phyloP scores from a whole-genome alignment of 768 basidiomycete species.

The Dacryopinax primogenitus region DNA sequence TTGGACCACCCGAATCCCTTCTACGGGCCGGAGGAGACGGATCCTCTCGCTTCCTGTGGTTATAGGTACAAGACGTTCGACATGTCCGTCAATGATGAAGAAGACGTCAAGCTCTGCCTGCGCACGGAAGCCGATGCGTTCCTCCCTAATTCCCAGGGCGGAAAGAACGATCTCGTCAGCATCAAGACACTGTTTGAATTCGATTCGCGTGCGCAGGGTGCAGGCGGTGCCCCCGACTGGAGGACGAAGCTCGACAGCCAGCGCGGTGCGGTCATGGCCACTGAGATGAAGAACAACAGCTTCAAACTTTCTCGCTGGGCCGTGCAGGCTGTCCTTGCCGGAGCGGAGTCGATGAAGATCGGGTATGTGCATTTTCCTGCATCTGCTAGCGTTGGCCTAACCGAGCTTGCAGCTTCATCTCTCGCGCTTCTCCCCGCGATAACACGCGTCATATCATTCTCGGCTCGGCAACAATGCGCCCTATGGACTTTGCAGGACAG shows the following conservation, averaged over 20 bases:
- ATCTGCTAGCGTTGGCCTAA: neutral
- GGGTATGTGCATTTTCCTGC: conserved; percentile 46
- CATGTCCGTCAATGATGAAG: conserved; percentile 77
- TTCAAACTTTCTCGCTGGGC: conserved; percentile 97
- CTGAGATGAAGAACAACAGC: conserved; percentile 99
- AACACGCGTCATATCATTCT: conserved; percentile 91
- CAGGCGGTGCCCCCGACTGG: conserved; percentile 98
- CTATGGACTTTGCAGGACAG: conserved; percentile 84
- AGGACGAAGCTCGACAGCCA: conserved; percentile 91
- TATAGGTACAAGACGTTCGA: conserved; percentile 96
- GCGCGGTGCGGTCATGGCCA: conserved; percentile 93
- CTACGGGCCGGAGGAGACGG: conserved; percentile 84
- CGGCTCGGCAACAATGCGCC: conserved; percentile 88
- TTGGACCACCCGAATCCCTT: conserved; percentile 89
- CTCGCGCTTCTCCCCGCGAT: conserved; percentile 85
- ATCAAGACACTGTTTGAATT: conserved; percentile 96
- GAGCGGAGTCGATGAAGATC: conserved; percentile 93
- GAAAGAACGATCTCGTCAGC: conserved; percentile 60
- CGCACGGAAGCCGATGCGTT: conserved; percentile 96
- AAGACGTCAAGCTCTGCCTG: conserved; percentile 80
- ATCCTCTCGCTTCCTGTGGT: conserved; percentile 88
- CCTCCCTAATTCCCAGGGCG: conserved; percentile 38
- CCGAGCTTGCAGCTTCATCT: conserved; percentile 37
- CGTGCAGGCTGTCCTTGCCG: conserved; percentile 86
- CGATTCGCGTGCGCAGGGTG: conserved; percentile 76